Evolutionary conservation across 306 rosid species (phyloP).

Genomic region (Hylodesmum podocarpum): DNA sequence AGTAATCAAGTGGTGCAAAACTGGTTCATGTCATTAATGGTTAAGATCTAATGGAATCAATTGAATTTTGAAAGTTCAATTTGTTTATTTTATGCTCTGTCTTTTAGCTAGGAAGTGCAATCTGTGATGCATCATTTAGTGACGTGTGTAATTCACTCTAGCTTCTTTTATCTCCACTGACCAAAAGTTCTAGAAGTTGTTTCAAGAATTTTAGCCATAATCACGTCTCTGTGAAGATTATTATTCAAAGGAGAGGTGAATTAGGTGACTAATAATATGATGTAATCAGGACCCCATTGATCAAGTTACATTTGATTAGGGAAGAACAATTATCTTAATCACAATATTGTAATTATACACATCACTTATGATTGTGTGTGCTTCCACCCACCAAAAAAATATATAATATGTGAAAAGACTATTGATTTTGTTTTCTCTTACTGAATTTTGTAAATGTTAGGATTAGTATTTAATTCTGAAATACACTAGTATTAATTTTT

Average conservation of each 20-base stretch:
- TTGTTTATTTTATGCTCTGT: background rate
- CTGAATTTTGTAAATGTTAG: background rate
- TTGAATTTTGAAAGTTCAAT: background rate
- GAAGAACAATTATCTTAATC: background rate
- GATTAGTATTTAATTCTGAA: background rate
- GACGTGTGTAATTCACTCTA: slow-evolving; percentile 1
- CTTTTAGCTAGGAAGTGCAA: background rate
- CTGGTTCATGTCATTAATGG: background rate
- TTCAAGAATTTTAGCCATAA: background rate
- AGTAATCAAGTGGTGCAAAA: slow-evolving; percentile 13
- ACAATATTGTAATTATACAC: background rate
- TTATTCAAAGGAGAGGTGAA: background rate
- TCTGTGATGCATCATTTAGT: background rate
- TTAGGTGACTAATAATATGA: slow-evolving; percentile 1
- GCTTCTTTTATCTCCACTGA: slow-evolving; percentile 6
- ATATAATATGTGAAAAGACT: background rate
- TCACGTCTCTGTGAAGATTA: background rate
- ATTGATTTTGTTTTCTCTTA: background rate
- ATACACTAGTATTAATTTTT: background rate
- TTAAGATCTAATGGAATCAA: background rate
- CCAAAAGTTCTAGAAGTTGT: background rate
- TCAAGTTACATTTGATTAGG: background rate
- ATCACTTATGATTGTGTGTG: background rate
- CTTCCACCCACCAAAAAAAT: background rate
- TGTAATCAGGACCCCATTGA: background rate